Evolutionary conservation across 352 stramenopile genomes (phyloP), one percentile per base, ranked within the genome.

Genomic region (Phytophthora litchii): DNA sequence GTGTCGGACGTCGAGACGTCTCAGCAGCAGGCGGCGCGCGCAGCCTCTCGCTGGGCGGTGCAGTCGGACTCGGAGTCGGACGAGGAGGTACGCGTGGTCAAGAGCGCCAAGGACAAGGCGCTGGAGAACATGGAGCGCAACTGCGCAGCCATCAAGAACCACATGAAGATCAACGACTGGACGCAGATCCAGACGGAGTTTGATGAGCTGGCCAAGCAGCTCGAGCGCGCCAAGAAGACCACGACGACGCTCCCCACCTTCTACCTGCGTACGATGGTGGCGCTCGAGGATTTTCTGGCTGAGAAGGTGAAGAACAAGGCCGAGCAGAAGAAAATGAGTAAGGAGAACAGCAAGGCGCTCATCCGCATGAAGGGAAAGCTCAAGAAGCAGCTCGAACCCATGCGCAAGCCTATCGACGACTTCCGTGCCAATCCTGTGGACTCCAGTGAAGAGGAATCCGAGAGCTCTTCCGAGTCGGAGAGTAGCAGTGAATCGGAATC

Each of bases 341-440:
- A 97, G 53, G 91, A 96, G 54, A 98, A 98, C 77, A 96, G 82
- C 54, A 96, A 97, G 67, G 92, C 94, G 37, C 83, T 99, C 10
- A 99, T 99, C 70, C 83, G 95, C 14, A 99, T 99, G 95, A 99
- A 99, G 85, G 86, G 98, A 46, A 97, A 94, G 69, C 67, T 99
- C 41, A 97, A 98, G 68, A 98, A 98, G 79, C 90, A 98, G 73
- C 91, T 97, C 54, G 97, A 99, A 59, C 66, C 79, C n/a, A 96
- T 97, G 60, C 72, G 81, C 46, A 71, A 71, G 31, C 80, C 97
- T 43, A 88, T 98, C 54, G 78, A 96, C 51, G 84, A 92, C 58
- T 98, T 98, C 80, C 80, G 91, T 14, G 82, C 87, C 43, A 91
- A 98, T 77, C 95, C 95, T 7, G 74, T 96, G 38, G 85, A 82